Evolutionary conservation across 345 rosid genomes (phyloP).

Genomic region (Boechera retrofracta): DNA sequence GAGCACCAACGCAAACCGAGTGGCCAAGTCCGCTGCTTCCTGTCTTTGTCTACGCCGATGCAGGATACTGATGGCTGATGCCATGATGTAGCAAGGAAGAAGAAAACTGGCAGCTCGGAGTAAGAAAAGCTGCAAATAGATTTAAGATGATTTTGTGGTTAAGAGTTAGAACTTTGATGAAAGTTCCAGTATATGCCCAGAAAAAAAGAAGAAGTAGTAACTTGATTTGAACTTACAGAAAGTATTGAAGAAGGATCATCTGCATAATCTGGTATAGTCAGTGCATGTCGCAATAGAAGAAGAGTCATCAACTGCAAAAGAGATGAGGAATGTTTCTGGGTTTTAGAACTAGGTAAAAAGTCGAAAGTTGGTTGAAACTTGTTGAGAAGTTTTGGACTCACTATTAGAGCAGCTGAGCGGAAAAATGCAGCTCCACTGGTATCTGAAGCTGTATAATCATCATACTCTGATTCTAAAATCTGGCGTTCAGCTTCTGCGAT

Average conservation of each 20-base stretch:
- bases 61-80: slow-evolving; percentile 91
- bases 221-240: slow-evolving; percentile 60
- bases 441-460: slow-evolving; percentile 80
- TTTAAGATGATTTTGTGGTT: slow-evolving; percentile 16
- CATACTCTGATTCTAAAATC: slow-evolving; percentile 83
- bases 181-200: not conserved
- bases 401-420: slow-evolving; percentile 87
- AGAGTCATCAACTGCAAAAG: slow-evolving; percentile 79
- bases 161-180: slow-evolving; percentile 1
- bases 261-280: slow-evolving; percentile 68
- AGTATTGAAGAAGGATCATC: slow-evolving; percentile 72
- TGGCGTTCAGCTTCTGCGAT: slow-evolving; percentile 94
- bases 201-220: not conserved
- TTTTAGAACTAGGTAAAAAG: not conserved
- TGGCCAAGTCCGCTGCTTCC: slow-evolving; percentile 90
- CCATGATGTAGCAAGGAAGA: slow-evolving; percentile 98
- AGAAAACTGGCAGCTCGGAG: slow-evolving; percentile 80
- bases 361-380: not conserved
- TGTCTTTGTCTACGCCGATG: slow-evolving; percentile 92
- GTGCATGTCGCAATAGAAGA: slow-evolving; percentile 74
- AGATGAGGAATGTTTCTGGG: not conserved
- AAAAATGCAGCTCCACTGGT: slow-evolving; percentile 89
- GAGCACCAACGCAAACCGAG: slow-evolving; percentile 86
- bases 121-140: slow-evolving; percentile 71
- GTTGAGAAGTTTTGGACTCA: slow-evolving; percentile 44